phyloP scores from a whole-genome alignment of 352 stramenopile genomes.

The Phytophthora syringae region DNA sequence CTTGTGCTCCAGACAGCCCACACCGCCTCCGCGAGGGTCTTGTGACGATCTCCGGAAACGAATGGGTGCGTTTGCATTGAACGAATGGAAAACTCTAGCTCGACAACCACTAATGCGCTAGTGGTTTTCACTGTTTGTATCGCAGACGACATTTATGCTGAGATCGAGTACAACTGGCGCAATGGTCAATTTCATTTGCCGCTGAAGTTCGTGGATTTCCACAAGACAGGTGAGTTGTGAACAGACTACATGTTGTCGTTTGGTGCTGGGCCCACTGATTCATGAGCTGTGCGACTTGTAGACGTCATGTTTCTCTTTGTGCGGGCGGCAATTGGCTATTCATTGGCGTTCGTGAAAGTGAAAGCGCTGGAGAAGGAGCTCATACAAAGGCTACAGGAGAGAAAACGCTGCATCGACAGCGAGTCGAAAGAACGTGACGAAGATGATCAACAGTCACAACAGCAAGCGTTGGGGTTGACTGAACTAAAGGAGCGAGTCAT shows the following conservation, averaged over 20 bases:
- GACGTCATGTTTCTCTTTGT: slow-evolving; percentile 82
- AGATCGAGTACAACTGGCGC: slow-evolving; percentile 64
- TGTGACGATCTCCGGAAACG: slow-evolving; percentile 52
- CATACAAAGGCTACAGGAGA: slow-evolving; percentile 35
- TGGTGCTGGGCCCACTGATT: background rate
- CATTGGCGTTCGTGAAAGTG: slow-evolving; percentile 64
- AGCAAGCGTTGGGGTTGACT: slow-evolving; percentile 16
- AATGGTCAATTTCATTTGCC: slow-evolving; percentile 61
- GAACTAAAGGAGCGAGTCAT: slow-evolving; percentile 39
- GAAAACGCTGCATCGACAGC: slow-evolving; percentile 25
- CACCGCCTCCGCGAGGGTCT: slow-evolving; percentile 20
- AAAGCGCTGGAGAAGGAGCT: slow-evolving; percentile 58
- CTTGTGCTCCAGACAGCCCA: slow-evolving; percentile 13
- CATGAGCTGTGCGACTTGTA: slow-evolving; percentile 6
- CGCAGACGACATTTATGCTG: slow-evolving; percentile 68
- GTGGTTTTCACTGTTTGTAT: background rate
- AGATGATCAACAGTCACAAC: slow-evolving; percentile 33
- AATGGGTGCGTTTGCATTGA: slow-evolving; percentile 37
- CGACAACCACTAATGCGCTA: background rate
- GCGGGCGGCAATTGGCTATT: slow-evolving; percentile 68
- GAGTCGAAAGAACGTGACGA: slow-evolving; percentile 28
- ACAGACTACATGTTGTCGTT: too few relatives aligned
- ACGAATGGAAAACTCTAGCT: background rate
- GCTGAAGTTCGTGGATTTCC: slow-evolving; percentile 74
- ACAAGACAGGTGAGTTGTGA: slow-evolving; percentile 47